These are phyloP conservation scores for Acorus gramineus DNA, from an alignment of 106 monocot species.

Conservation along the genomic window DNA sequence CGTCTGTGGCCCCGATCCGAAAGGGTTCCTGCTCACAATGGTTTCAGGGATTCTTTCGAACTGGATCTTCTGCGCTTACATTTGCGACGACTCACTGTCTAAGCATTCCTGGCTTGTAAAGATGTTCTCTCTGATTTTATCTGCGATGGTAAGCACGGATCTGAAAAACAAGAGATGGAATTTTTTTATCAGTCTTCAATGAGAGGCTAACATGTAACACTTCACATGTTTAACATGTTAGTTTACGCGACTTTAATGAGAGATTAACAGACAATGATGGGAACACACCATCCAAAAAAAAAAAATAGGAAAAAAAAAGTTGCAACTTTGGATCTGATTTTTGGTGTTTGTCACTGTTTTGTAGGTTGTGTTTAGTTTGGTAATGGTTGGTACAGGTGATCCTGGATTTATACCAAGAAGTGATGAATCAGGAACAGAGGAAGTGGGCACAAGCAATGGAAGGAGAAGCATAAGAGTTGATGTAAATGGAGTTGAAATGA, in stretches of 20 bases:
- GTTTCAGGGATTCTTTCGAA: constrained; percentile 19
- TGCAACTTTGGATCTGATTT: no score
- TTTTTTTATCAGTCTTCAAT: no score
- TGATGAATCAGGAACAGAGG: neutral
- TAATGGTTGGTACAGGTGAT: constrained; percentile 35
- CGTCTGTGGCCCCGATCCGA: constrained; percentile 32
- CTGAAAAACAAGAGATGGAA: neutral
- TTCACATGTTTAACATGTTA: neutral
- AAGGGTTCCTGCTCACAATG: constrained; percentile 21
- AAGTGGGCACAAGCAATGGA: constrained; percentile 5
- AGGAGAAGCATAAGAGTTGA: constrained; percentile 20
- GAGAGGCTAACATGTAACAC: no score
- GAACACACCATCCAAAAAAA: no score
- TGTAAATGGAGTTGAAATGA: constrained; percentile 31
- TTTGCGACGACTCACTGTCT: neutral
- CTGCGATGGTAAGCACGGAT: constrained; percentile 13
- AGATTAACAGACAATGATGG: no score
- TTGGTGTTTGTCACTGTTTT: neutral
- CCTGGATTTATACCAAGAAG: constrained; percentile 39
- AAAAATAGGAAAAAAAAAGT: no score
- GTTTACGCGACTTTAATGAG: neutral
- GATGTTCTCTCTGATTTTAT: constrained; percentile 7
- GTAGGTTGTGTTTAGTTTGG: constrained; percentile 30
- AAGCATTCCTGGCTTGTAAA: neutral
- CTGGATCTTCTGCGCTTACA: constrained; percentile 26